A percentile compares a stretch with the other conserved stretches of the same genome.
Conservation (phyloP, 2,329 filamentous ascomycete genomes). For the Canariomyces notabilis region DNA sequence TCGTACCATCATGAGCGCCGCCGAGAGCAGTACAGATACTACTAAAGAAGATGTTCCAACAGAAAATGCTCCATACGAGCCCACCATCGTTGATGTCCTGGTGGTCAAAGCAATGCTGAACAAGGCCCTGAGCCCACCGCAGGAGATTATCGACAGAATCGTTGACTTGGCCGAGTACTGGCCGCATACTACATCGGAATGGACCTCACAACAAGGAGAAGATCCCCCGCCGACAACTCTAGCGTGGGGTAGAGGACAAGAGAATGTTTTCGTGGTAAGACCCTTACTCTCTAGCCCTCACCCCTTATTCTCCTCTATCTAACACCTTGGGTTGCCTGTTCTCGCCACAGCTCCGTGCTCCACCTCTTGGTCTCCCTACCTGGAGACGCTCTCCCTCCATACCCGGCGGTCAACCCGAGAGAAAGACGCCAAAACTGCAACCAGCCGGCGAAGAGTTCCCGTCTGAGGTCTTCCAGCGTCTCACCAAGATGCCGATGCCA, state of each 20-base stretch:
- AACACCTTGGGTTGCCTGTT: background rate
- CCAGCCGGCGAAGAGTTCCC: constrained; percentile 28
- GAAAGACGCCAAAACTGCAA: constrained; percentile 6
- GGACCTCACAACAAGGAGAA: no score
- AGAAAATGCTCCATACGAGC: constrained; percentile 29
- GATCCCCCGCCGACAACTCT: no score
- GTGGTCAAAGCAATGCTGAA: constrained; percentile 45
- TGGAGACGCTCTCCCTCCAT: constrained; percentile 24
- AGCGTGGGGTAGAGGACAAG: no score
- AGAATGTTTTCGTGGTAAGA: constrained; percentile 40
- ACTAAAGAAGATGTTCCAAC: no score
- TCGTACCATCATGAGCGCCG: background rate
- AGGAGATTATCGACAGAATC: constrained; percentile 51
- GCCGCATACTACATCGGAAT: constrained; percentile 42
- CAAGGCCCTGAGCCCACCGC: constrained; percentile 41
- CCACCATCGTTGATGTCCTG: constrained; percentile 45
- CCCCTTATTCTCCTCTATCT: background rate
- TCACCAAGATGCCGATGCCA: constrained; percentile 37
- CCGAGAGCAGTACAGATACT: background rate
- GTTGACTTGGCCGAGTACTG: constrained; percentile 60
- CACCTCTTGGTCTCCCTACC: constrained; percentile 36
- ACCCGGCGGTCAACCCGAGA: constrained; percentile 14
- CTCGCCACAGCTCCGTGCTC: constrained; percentile 38
- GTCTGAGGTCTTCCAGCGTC: constrained; percentile 31
- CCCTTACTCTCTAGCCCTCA: background rate